Base-by-base conservation (phyloP, 2,329 filamentous ascomycete genomes). In the Grosmannia serpens region DNA sequence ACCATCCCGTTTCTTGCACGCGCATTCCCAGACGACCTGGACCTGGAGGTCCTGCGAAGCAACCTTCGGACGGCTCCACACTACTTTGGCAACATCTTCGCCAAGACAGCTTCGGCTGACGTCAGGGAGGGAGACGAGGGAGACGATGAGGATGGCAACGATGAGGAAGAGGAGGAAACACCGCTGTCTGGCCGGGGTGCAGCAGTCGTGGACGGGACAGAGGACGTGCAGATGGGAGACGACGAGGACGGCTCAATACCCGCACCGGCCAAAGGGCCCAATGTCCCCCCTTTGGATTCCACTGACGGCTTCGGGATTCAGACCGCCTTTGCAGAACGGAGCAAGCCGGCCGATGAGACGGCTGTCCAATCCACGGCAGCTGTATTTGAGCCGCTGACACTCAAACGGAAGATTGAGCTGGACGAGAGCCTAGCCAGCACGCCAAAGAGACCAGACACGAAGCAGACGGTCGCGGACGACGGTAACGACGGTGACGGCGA, bases 1-100 rank as follows among this genome's bases (percentile, higher is more conserved):
- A 86, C 96, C 53, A 72, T 96, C 53, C 91, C 92, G 0, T 88
- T 95, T 65, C 74, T 96, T 29, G 81, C 84, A 9, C 80, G 84
- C 58, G 79, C 82, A 55, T 88, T 84, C 65, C 77, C 84, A 0
- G 70, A 78, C 13, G 81, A 86, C 55, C 75, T 81, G 59, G 80
- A 79, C 20, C 82, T 94, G 1, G 91, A 96, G 70, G 79, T 87
- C 11, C 70, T 96, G 58, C 75, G 81, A 52, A 80, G 77, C 64
- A 83, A 82, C 62, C 73, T 89, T 26, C 74, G 79, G 10, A 71
- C 73, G 4, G 68, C 65, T 11, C 64, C 65, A 56, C 64, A 65
- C 57, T 59, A 66, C 51, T 62, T 64, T 55, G 62, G 65, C 27
- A 64, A 67, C 57, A 63, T 69, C 55, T 66, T 70, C 49, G 65